Evolutionary conservation across 1,284 basidiomycete genomes (phyloP).

Genomic region (Mycosarcoma mackinlayi): DNA sequence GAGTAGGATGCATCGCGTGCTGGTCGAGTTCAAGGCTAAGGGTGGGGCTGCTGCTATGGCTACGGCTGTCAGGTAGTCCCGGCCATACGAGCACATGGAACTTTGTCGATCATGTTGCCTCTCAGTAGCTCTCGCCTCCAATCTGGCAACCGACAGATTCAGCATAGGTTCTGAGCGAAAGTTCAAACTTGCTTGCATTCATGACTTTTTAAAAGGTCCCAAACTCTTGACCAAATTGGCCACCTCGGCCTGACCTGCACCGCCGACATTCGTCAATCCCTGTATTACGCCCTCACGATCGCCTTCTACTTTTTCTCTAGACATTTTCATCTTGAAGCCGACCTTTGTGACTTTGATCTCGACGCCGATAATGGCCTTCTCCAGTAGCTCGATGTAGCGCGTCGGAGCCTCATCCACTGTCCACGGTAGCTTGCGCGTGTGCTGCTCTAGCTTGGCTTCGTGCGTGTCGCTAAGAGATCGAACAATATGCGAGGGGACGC

Average conservation of each 20-base stretch:
- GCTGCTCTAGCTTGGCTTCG: conserved; percentile 2
- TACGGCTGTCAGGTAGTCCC: not conserved
- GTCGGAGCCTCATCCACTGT: conserved; percentile 69
- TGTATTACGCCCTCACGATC: conserved; percentile 69
- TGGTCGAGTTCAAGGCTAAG: conserved; percentile 39
- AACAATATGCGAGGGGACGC: conserved; percentile 4
- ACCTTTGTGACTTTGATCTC: conserved; percentile 69
- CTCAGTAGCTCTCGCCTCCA: no score
- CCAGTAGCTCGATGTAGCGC: conserved; percentile 68
- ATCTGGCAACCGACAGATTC: no score
- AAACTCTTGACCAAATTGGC: conserved; percentile 7
- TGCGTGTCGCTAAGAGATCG: conserved; percentile 17
- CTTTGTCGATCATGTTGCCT: no score
- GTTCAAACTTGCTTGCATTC: not conserved
- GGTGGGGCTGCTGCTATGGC: not conserved
- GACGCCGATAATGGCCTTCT: conserved; percentile 70
- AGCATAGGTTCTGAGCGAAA: no score
- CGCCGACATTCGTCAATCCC: conserved; percentile 65
- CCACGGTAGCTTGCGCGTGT: conserved; percentile 52
- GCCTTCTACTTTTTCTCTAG: conserved; percentile 67
- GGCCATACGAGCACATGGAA: no score
- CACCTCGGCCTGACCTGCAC: conserved; percentile 15
- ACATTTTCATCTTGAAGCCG: conserved; percentile 70
- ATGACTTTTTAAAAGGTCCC: conserved; percentile 6
- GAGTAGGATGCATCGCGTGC: conserved; percentile 42